phyloP scores from a whole-genome alignment of 1,139 yeast genomes.

The Yamadazyma sp. region DNA sequence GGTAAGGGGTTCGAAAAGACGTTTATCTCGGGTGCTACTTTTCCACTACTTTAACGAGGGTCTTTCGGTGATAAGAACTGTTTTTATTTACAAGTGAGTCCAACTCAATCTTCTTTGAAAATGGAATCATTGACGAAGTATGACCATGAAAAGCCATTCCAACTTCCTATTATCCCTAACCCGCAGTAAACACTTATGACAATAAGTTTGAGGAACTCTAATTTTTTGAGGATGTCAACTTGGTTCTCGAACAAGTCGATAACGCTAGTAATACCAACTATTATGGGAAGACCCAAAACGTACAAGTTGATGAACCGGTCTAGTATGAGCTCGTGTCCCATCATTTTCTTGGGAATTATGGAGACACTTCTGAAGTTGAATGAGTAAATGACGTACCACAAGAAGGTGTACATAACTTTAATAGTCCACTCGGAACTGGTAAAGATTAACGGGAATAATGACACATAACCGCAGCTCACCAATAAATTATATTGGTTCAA shows the following conservation, averaged over 20 bases:
- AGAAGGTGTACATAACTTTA: constrained; percentile 74
- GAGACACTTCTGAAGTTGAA: constrained; percentile 70
- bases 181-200: constrained; percentile 83
- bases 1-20: no score
- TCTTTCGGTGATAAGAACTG: neutral
- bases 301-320: constrained; percentile 73
- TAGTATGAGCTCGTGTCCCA: constrained; percentile 50
- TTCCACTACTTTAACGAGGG: no score
- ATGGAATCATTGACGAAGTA: constrained; percentile 69
- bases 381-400: constrained; percentile 81
- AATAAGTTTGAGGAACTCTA: constrained; percentile 80
- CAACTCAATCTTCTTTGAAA: constrained; percentile 11
- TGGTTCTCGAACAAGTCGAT: constrained; percentile 58
- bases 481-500: constrained; percentile 66
- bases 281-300: constrained; percentile 64
- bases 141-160: constrained; percentile 88
- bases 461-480: constrained; percentile 80
- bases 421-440: constrained; percentile 79
- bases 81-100: constrained; percentile 1
- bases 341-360: constrained; percentile 52
- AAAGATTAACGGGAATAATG: constrained; percentile 83
- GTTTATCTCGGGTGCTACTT: no score
- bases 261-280: constrained; percentile 55
- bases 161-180: constrained; percentile 79
- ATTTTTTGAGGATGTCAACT: constrained; percentile 47